A percentile compares a stretch with the other conserved stretches of the same genome.
Conservation (phyloP, 202 grass and related monocot genomes). For the Elaeis oleifera region DNA sequence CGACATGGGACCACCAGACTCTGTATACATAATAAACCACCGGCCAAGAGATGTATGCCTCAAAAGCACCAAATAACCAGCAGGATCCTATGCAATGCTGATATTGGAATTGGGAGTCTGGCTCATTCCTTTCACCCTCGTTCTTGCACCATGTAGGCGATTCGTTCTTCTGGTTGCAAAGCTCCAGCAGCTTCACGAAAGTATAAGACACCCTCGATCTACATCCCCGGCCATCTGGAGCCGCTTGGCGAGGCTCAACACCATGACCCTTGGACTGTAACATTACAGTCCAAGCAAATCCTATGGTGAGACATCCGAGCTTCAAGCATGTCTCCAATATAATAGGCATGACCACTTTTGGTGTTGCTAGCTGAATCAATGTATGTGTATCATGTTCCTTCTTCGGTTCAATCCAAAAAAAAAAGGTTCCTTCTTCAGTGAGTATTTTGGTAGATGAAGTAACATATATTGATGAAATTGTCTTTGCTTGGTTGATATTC, state of each 20-base stretch:
- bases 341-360: too few relatives aligned
- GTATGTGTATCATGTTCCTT: too few relatives aligned
- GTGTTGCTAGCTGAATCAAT: too few relatives aligned
- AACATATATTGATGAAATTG: too few relatives aligned
- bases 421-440: too few relatives aligned
- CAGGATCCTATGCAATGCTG: slow-evolving; percentile 29
- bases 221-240: slow-evolving; percentile 27
- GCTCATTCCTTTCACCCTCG: slow-evolving; percentile 61
- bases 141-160: slow-evolving; percentile 52
- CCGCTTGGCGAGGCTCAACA: slow-evolving; percentile 37
- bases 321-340: too few relatives aligned
- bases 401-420: too few relatives aligned
- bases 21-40: background rate
- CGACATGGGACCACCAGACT: too few relatives aligned
- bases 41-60: background rate
- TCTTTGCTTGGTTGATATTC: too few relatives aligned
- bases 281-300: too few relatives aligned
- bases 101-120: slow-evolving; percentile 50
- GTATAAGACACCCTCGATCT: slow-evolving; percentile 26
- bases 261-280: slow-evolving; percentile 47
- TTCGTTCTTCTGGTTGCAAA: slow-evolving; percentile 38
- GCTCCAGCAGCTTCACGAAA: slow-evolving; percentile 41
- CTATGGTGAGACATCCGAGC: too few relatives aligned
- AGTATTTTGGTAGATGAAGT: too few relatives aligned
- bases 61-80: slow-evolving; percentile 8